These are phyloP conservation scores for Leccinum proliferum DNA, from an alignment of 1,284 basidiomycete species.

Conservation along the genomic window DNA sequence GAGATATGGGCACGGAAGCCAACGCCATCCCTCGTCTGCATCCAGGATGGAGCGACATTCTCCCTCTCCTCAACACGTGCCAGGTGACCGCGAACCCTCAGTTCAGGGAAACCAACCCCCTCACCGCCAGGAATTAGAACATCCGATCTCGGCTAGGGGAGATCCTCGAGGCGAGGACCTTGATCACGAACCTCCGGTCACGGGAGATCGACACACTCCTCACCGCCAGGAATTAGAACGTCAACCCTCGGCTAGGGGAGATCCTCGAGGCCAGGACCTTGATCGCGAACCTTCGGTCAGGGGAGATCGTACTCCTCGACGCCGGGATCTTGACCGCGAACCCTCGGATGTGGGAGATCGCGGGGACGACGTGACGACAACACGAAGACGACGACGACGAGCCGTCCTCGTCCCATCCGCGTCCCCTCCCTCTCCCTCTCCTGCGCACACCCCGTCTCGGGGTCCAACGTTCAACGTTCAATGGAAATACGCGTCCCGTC, in stretches of 20 bases:
- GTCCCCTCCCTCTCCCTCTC: no score
- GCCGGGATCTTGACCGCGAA: neutral
- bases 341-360: no score
- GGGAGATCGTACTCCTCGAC: neutral
- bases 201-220: neutral
- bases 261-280: no score
- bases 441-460: slow-evolving; percentile 19
- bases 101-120: neutral
- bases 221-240: neutral
- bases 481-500: no score
- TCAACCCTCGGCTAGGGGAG: slow-evolving; percentile 8
- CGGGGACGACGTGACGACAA: no score
- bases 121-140: neutral
- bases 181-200: no score
- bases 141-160: neutral
- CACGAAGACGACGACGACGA: no score
- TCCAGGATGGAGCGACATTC: neutral
- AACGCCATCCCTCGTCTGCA: neutral
- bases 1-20: neutral
- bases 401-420: no score
- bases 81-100: neutral
- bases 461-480: no score
- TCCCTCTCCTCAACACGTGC: neutral
- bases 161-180: neutral
- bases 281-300: no score